Base-by-base conservation (phyloP, 345 rosid genomes). In the Salix viminalis region DNA sequence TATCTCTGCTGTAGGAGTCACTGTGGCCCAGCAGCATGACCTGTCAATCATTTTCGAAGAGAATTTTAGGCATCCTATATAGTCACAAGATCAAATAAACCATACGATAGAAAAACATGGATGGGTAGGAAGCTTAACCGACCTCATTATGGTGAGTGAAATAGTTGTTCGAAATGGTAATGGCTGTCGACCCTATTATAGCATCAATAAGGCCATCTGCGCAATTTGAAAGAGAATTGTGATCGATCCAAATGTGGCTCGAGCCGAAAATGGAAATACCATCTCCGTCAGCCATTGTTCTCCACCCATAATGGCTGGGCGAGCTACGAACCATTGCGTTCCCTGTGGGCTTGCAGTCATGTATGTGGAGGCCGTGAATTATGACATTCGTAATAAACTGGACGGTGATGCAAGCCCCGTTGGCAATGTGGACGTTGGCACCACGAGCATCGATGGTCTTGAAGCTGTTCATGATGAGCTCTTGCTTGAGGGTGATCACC, bases 241-340 rank as follows among this genome's bases (percentile, higher is more conserved):
- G 99, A 75, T 95, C 99, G 12, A 95, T 82, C 99, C 98, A 95
- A 34, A 95, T 86, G 66, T 93, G 98, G 41, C 84, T 81, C 2
- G 80, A 36, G 7, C 80, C 77, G 3, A 81, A 81, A 68, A 81
- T 77, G 60, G 84, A 81, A 48, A 81, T 81, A 7, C 36, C 84
- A 28, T 81, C 84, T 67, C 84, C 84, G 70, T 81, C 84, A 30
- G 84, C 84, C 46, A 81, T 81, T n/a, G 84, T 81, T 46, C 84
- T 81, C 84, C 84, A 81, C 5, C 84, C 84, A 69, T 76, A 81
- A 73, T 81, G 84, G 34, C 46, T 48, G 12, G 84, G 84, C 19
- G 84, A 76, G 80, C 75, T 76, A 18, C 84, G 79, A 72, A 81
- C 84, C 84, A 81, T 76, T 64, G 84, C 84, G 28, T 81, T 81